These are phyloP conservation scores for Tolypocladium endophyticum DNA, from an alignment of 2,329 filamentous ascomycete species.

Conservation along the genomic window DNA sequence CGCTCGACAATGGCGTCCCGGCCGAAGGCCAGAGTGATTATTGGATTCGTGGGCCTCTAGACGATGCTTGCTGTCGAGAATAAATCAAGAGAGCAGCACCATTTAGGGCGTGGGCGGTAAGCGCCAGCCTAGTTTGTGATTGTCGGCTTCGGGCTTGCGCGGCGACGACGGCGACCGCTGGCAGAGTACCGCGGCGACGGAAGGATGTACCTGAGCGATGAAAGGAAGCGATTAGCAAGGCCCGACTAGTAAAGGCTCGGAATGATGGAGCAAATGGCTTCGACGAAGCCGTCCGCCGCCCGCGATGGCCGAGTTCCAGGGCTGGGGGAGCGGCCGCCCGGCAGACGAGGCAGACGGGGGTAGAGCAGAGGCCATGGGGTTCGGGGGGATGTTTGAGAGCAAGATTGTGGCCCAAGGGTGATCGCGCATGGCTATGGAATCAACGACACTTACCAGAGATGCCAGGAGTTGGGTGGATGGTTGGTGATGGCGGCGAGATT, in stretches of 20 bases:
- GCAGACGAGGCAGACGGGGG: background rate
- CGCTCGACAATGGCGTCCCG: conserved; percentile 12
- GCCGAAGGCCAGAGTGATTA: conserved; percentile 11
- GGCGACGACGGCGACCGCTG: conserved; percentile 13
- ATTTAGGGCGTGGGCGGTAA: conserved; percentile 21
- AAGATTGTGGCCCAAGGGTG: conserved; percentile 15
- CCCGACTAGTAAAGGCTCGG: background rate
- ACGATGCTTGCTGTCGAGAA: conserved; percentile 8
- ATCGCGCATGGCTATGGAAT: conserved; percentile 25
- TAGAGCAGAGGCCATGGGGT: conserved; percentile 7
- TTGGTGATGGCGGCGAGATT: conserved; percentile 22
- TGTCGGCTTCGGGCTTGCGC: conserved; percentile 18
- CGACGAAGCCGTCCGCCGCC: conserved; percentile 2
- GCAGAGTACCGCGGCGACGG: conserved; percentile 9
- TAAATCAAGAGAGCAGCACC: conserved; percentile 15
- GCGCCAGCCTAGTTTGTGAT: conserved; percentile 14
- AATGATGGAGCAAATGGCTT: background rate
- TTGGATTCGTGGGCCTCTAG: conserved; percentile 7
- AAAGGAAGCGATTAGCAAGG: conserved; percentile 3
- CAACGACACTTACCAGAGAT: conserved; percentile 26
- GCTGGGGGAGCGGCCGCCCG: background rate
- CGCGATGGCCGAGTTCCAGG: conserved; percentile 1
- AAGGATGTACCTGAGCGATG: conserved; percentile 1
- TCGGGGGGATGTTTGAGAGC: conserved; percentile 10
- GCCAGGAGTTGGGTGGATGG: conserved; percentile 19